These are phyloP conservation scores for Leccinum imitatum DNA, from an alignment of 768 basidiomycete species.

Conservation along the genomic window DNA sequence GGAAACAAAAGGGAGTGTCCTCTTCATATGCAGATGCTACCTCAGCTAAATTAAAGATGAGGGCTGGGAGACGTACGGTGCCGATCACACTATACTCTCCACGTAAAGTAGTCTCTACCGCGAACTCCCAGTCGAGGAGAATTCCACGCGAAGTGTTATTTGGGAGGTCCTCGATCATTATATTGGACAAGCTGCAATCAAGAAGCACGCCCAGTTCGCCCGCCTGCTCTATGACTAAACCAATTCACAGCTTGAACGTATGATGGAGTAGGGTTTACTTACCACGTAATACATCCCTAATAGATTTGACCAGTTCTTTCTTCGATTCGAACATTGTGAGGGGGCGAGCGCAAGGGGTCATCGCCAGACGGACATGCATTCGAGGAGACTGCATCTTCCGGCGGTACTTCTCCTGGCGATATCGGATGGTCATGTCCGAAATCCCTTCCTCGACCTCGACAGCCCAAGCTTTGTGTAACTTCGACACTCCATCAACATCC, in stretches of 20 bases:
- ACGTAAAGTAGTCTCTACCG: neutral
- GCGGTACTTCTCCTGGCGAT: neutral
- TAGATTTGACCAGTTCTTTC: neutral
- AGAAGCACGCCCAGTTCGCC: neutral
- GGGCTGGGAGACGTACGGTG: neutral
- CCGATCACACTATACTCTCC: neutral
- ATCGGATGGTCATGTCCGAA: neutral
- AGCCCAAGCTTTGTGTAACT: neutral
- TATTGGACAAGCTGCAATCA: neutral
- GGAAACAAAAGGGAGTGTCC: neutral
- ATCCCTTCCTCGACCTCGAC: neutral
- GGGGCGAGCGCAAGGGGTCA: neutral
- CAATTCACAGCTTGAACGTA: neutral
- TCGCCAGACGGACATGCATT: neutral
- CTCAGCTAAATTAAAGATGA: too few species aligned
- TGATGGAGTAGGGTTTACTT: neutral
- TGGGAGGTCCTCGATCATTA: neutral
- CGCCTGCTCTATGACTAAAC: neutral
- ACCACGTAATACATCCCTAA: neutral
- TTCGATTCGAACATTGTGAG: neutral
- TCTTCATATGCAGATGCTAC: neutral
- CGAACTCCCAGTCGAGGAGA: neutral
- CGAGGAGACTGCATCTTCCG: neutral
- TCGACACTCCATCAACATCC: neutral
- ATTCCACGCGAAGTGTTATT: neutral